These are phyloP conservation scores for Neurospora sp. DNA, from an alignment of 495 filamentous ascomycete genomes.

Conservation along the genomic window DNA sequence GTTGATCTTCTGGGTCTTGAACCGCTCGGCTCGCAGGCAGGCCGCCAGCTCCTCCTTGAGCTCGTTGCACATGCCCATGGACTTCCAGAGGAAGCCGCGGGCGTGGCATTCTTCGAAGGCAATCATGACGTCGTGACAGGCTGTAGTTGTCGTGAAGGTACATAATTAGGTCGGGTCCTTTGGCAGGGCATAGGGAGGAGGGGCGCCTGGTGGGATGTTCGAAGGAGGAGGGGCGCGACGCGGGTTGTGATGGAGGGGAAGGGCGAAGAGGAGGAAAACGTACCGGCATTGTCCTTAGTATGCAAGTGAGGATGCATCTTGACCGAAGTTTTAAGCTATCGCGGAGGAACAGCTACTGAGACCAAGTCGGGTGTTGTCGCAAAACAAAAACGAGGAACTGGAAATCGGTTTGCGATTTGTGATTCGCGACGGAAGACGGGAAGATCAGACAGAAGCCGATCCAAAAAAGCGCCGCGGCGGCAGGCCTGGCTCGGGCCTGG, in stretches of 20 bases:
- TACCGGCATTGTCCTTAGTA: conserved; percentile 82
- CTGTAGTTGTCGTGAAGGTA: conserved; percentile 31
- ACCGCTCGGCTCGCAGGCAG: conserved; percentile 71
- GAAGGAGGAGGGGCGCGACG: too few species aligned
- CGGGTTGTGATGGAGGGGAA: too few species aligned
- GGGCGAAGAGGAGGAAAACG: neutral
- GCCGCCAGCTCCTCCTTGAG: conserved; percentile 70
- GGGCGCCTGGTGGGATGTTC: too few species aligned
- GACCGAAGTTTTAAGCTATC: neutral
- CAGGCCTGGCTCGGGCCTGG: too few species aligned
- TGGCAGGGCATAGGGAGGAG: too few species aligned
- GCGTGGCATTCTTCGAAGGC: conserved; percentile 95
- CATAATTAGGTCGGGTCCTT: too few species aligned
- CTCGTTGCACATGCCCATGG: conserved; percentile 79
- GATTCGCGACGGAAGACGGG: neutral
- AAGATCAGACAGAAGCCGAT: neutral
- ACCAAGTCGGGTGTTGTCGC: neutral
- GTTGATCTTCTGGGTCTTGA: conserved; percentile 66
- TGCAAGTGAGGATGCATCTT: conserved; percentile 97
- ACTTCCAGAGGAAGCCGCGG: conserved; percentile 79
- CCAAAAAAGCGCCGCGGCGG: neutral
- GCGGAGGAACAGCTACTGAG: neutral
- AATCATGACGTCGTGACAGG: conserved; percentile 85
- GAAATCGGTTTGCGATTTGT: neutral
- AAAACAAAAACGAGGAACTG: neutral